Base-by-base conservation (phyloP, 2,329 filamentous ascomycete genomes). In the Calonectria henricotiae region DNA sequence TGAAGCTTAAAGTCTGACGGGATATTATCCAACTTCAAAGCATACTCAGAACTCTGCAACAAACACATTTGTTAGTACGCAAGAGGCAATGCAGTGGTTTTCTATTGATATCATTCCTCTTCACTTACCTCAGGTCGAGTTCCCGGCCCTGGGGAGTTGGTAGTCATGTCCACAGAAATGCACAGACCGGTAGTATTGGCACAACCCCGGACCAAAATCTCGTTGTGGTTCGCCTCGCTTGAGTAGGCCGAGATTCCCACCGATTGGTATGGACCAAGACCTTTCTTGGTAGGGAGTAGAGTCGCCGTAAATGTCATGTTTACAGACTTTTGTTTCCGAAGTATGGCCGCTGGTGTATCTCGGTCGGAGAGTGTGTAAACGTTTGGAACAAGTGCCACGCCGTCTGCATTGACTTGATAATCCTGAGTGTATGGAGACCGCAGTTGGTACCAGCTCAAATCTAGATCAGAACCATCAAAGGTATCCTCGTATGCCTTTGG, bases 341-440 rank as follows among this genome's bases (percentile, higher is more conserved):
- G 67, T 4, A 80, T 37, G 5, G 77, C 78, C 7, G 77, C 75
- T 0, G 79, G 76, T 1, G 75, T 79, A n/a, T 80, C 79, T 13
- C 78, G 70, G 41, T 80, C 78, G 20, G 75, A 75, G 13, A 80
- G 69, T 0, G 74, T 74, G 44, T 75, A 79, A 13, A 79, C 77
- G 25, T 78, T 79, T 1, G 77, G 77, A 5, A 62, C 82, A 4
- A 80, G 79, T 44, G 82, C 79, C 4, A 86, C 12, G 8, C 72
- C 61, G 4, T 55, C 39, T 25, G 32, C 23, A 3, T 7, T 17
- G 5, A 69, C 15, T 5, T 69, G 35, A 23, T 68, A 69, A 41
- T 69, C 65, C 35, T 65, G 61, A 2, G 62, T 69, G 44, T 69
- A 69, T 1, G 67, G 62, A 13, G 67, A 65, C 30, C 67, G 43